A percentile compares a stretch with the other conserved stretches of the same genome.
Conservation (phyloP, 176 grass and related monocot species). For the Carex pumila region DNA sequence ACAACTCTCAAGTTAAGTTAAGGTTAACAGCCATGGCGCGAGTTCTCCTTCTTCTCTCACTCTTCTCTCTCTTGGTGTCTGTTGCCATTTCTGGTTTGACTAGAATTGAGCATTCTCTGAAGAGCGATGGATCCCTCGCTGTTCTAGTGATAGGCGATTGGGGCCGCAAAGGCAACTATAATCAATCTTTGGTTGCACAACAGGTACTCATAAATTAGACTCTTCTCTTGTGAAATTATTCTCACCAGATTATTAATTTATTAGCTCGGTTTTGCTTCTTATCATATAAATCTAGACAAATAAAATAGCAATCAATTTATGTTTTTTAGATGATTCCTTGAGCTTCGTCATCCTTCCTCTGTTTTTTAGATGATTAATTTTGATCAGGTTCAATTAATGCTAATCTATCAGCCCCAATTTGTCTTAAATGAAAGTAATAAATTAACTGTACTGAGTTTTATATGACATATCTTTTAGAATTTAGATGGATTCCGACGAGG, state of each 20-base stretch:
- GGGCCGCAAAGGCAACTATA: conserved; percentile 53
- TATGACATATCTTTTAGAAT: not conserved
- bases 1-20: not conserved
- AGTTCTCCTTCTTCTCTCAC: not conserved
- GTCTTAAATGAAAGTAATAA: not conserved
- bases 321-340: not conserved
- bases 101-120: conserved; percentile 41
- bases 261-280: not conserved
- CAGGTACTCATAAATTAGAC: conserved; percentile 34
- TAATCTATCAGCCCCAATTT: not conserved
- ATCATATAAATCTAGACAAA: not conserved
- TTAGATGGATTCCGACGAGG: not conserved
- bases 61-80: not conserved
- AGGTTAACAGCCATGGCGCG: not conserved
- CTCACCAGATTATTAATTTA: not conserved
- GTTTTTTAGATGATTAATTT: not conserved
- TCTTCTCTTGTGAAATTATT: not conserved
- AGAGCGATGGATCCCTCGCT: conserved; percentile 38
- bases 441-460: not conserved
- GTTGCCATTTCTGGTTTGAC: conserved; percentile 30
- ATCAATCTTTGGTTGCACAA: conserved; percentile 56
- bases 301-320: not conserved
- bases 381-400: not conserved
- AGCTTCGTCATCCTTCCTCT: not conserved
- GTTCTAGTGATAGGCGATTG: conserved; percentile 65